A percentile compares a stretch with the other conserved stretches of the same genome.
These are phyloP conservation scores for Aspergillus funiculosus DNA, from an alignment of 495 filamentous ascomycete genomes.

Conservation along the genomic window DNA sequence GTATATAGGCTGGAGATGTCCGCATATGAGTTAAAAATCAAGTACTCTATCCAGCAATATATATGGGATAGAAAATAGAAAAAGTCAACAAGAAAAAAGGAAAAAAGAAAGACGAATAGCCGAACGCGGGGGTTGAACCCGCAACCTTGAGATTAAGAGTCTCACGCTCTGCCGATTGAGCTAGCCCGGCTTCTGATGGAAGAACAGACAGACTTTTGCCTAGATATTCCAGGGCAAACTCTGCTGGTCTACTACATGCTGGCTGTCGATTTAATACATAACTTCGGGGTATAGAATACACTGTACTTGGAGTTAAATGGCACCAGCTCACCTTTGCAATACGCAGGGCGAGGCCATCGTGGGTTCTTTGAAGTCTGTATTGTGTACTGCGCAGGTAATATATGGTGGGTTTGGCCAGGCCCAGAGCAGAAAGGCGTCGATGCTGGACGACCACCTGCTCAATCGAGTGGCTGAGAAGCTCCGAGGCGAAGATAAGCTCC, in stretches of 20 bases:
- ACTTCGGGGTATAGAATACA: no score
- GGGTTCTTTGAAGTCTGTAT: no score
- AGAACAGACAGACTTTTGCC: neutral
- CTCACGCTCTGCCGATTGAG: constrained; percentile 20
- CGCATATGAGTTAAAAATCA: no score
- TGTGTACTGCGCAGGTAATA: no score
- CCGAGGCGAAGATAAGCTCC: no score
- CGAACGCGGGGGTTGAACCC: constrained; percentile 17
- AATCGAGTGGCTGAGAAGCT: constrained; percentile 16
- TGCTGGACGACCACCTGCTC: constrained; percentile 14
- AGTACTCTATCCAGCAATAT: neutral
- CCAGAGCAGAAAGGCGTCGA: constrained; percentile 2
- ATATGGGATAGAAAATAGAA: neutral
- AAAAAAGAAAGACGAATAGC: constrained; percentile 7
- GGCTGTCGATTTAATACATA: no score
- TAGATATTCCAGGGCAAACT: neutral
- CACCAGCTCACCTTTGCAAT: no score
- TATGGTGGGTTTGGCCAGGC: neutral
- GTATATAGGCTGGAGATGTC: no score
- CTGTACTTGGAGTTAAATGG: no score
- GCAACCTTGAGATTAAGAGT: constrained; percentile 20
- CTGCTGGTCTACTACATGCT: no score
- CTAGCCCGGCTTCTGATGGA: constrained; percentile 12
- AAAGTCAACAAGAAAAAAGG: neutral
- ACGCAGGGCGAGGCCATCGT: no score